Evolutionary conservation across 257 asterid species (phyloP).

Genomic region (Lavandula angustifolia): DNA sequence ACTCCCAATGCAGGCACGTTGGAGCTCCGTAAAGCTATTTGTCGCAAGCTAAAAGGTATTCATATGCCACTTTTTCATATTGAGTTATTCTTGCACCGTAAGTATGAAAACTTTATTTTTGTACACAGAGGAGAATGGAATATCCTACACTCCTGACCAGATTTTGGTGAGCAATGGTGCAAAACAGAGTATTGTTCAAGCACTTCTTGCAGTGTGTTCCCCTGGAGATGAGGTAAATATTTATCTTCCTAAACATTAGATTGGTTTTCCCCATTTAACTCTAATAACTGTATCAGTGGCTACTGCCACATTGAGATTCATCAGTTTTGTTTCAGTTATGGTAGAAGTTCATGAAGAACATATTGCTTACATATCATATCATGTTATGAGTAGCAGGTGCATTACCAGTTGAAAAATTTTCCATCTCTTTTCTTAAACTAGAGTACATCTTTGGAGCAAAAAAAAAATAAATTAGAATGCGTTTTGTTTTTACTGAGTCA

Average conservation of each 20-base stretch:
- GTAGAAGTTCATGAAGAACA: neutral
- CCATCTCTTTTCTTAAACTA: too few species aligned
- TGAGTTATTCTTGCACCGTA: constrained; percentile 1
- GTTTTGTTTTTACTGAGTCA: neutral
- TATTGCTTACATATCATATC: too few species aligned
- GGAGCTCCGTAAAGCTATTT: constrained; percentile 85
- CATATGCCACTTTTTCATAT: neutral
- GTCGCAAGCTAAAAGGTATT: constrained; percentile 85
- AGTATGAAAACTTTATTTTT: constrained; percentile 9
- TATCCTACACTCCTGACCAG: constrained; percentile 83
- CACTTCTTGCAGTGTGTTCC: constrained; percentile 93
- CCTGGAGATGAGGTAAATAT: constrained; percentile 89
- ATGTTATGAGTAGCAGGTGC: too few species aligned
- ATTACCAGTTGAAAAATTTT: too few species aligned
- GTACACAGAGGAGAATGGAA: constrained; percentile 78
- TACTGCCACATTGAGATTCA: constrained; percentile 1
- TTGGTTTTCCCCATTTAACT: constrained; percentile 2
- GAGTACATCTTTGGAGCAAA: too few species aligned
- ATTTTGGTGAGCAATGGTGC: constrained; percentile 96
- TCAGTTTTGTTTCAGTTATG: neutral
- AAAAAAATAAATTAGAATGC: too few species aligned
- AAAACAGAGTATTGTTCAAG: constrained; percentile 86
- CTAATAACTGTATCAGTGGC: neutral
- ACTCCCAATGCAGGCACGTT: constrained; percentile 90
- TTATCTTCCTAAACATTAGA: neutral